Conservation (phyloP, 805 yeast genomes). For the Pichia membranifaciens region DNA sequence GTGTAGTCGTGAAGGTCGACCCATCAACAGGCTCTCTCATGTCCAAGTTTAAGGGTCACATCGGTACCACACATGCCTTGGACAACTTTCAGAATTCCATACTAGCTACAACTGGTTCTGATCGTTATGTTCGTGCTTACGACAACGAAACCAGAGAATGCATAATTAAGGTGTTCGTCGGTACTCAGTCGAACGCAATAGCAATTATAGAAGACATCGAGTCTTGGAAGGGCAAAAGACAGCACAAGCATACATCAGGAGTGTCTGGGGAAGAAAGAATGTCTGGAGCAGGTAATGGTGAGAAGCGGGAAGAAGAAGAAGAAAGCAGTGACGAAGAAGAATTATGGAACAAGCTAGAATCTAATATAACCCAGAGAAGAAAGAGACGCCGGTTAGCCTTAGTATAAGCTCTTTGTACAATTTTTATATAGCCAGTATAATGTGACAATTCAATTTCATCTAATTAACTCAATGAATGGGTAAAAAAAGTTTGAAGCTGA, state of each 20-base stretch:
- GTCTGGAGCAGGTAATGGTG: constrained; percentile 15
- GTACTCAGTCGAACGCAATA: constrained; percentile 59
- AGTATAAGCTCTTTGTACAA: not conserved
- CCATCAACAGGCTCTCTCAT: constrained; percentile 45
- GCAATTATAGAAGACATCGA: constrained; percentile 44
- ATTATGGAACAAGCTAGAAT: constrained; percentile 29
- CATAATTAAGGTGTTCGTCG: constrained; percentile 67
- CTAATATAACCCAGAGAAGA: constrained; percentile 22
- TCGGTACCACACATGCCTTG: constrained; percentile 58
- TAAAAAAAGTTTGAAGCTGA: no score
- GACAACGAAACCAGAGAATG: constrained; percentile 53
- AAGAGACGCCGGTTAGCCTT: constrained; percentile 24
- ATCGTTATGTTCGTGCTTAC: constrained; percentile 77
- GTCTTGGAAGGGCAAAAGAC: constrained; percentile 14
- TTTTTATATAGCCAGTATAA: no score
- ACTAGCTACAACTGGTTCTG: constrained; percentile 77
- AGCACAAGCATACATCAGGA: not conserved
- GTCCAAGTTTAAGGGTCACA: constrained; percentile 73
- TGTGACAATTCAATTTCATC: no score
- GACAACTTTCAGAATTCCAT: constrained; percentile 31
- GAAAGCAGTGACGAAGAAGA: constrained; percentile 31
- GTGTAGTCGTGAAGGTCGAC: constrained; percentile 53
- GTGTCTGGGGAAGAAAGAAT: constrained; percentile 26
- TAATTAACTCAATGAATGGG: no score
- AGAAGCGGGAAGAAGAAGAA: constrained; percentile 28